Base-by-base conservation (phyloP, 192 early-diverging fungal genomes). In the Oehlia diaphana region DNA sequence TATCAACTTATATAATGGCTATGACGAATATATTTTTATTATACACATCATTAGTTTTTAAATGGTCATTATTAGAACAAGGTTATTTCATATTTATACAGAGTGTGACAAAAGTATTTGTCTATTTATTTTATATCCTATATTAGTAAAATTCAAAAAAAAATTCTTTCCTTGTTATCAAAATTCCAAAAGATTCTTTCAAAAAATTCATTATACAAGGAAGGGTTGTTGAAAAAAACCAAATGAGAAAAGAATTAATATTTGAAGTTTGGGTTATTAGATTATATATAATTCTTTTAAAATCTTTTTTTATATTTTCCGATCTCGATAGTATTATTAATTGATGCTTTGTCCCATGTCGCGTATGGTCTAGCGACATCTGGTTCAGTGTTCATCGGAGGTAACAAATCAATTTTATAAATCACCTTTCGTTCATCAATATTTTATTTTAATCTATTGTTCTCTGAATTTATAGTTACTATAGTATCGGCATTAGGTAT, bases 251-350 rank as follows among this genome's bases (percentile, higher is more conserved):
- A 35, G 73, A 76, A 62, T 58, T 83, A 6, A 75, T 78, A 63
- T 83, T 88, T 28, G 86, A 90, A 39, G 73, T 82, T 3, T 84
- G 89, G 85, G 64, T 85, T 31, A 77, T 90, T 10, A 81, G 85
- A 28, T 12, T 83, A n/a, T n/a, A n/a, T n/a, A n/a, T n/a, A n/a
- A n/a, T n/a, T n/a, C n/a, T n/a, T n/a, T n/a, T n/a, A n/a, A n/a
- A n/a, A n/a, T n/a, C n/a, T n/a, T n/a, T n/a, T n/a, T n/a, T n/a
- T n/a, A n/a, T n/a, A n/a, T n/a, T n/a, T n/a, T n/a, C n/a, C n/a
- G n/a, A n/a, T n/a, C n/a, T n/a, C n/a, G n/a, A n/a, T n/a, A 2
- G 84, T 86, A 5, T 83, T 80, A 3, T 14, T 77, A 0, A 75
- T 84, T 44, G 88, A 84, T 66, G 78, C 76, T 2, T 7, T 79